Evolutionary conservation across 2,329 filamentous ascomycete species (phyloP), one percentile per base, ranked within the genome.

Genomic region (Aspergillus brasiliensis): DNA sequence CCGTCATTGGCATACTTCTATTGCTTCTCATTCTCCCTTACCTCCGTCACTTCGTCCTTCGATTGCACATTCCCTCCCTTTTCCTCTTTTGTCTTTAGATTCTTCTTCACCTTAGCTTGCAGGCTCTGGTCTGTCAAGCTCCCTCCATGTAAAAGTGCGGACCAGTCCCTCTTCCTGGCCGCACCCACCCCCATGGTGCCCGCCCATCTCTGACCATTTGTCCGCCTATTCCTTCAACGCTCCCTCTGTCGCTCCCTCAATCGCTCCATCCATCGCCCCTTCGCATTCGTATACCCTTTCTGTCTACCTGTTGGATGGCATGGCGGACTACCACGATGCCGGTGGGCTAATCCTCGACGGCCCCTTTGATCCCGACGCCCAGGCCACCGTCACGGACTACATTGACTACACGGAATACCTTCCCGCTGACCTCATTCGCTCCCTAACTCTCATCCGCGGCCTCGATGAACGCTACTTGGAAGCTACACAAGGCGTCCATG

Each of bases 341-440:
- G 76, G 77, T 38, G 77, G 75, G 59, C 71, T 81, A 56, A 76
- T 79, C 42, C 67, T 78, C n/a, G 77, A 82, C 64, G 78, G 80
- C 23, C 79, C 82, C 55, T 80, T 82, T 57, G 86, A 88, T 69
- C 86, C 86, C 34, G 86, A 89, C 69, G 84, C 86, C 58, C 85
- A 88, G 70, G 84, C 85, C 34, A 88, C 86, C 25, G 84, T 89
- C 48, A 87, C 85, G 64, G 86, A 89, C 73, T 89, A 86, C 73
- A 83, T 88, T 60, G 86, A 88, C 73, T 89, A 88, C 75, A 89
- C 86, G 63, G 86, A 89, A 75, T 88, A 87, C 78, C 86, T 88
- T 59, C 86, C 86, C 34, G 85, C 86, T 8, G 86, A 88, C 71
- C 78, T 89, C 23, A 81, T 83, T 60, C 86, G 86, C 67, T 88